Evolutionary conservation across 129 eudicot species (phyloP), one percentile per base, ranked within the genome.

Genomic region (Chrysanthemum makinoi): DNA sequence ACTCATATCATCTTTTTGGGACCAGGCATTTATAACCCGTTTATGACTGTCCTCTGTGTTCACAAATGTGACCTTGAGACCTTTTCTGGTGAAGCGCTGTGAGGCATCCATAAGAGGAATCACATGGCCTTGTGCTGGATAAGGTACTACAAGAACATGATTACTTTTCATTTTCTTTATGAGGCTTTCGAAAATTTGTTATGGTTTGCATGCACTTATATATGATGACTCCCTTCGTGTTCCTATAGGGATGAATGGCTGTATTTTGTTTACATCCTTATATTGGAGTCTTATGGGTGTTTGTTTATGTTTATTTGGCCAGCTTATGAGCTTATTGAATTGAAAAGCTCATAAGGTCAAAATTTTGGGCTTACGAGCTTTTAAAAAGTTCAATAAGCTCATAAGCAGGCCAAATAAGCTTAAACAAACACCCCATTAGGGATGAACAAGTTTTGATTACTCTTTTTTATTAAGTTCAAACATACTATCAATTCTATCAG

Each of bases 111-210:
- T 69, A 19, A 83, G 12, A 12, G 95, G 90, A 28, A 83, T 80
- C 22, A 88, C 90, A 70, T 88, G 90, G 44, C 95, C 95, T 79
- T 88, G 95, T 61, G 88, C 88, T 16, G 88, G 90, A 77, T 80
- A 86, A 11, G 91, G 84, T 52, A 83, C 49, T 14, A 68, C 71
- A 10, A 86, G 3, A 47, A 81, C 80, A 68, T 83, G 87, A 10
- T 6, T 50, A 4, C 6, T 48, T 58, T 48, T 54, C 76, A 70
- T 77, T 2, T 52, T 35, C 51, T 15, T 30, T 66, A 15, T 6
- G 49, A 66, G 18, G 15, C 44, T 68, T n/a, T 13, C 0, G 3
- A 15, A 35, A 62, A 11, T 13, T 28, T 33, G 66, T 30, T 35
- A 14, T 62, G 47, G 13, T 35, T 30, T 30, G 35, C 35, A 30